Evolutionary conservation across 2,329 filamentous ascomycete genomes (phyloP).

Genomic region (Hawksworthiomyces lignivorus): DNA sequence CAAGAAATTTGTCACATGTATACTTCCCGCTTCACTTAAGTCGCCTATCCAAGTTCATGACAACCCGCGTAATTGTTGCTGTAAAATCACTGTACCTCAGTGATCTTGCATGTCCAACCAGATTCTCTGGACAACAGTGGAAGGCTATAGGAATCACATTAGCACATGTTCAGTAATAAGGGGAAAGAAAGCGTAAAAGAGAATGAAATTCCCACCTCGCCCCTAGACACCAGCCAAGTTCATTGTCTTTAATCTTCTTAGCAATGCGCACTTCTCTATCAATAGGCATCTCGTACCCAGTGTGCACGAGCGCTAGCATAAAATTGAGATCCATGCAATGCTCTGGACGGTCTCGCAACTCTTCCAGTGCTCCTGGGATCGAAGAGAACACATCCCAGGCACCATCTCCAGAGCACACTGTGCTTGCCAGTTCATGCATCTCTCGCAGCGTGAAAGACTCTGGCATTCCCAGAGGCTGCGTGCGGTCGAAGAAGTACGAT

Average conservation of each 20-base stretch:
- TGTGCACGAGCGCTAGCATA: constrained; percentile 87
- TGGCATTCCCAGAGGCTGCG: constrained; percentile 92
- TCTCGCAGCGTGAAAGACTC: constrained; percentile 90
- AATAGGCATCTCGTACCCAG: constrained; percentile 96
- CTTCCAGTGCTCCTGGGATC: constrained; percentile 68
- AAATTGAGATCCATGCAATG: constrained; percentile 95
- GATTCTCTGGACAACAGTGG: constrained; percentile 74
- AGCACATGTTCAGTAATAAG: not conserved
- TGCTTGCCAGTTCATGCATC: constrained; percentile 74
- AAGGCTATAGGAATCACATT: constrained; percentile 48
- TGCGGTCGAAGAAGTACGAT: constrained; percentile 97
- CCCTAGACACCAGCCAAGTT: constrained; percentile 95
- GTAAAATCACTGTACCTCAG: constrained; percentile 58
- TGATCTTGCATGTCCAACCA: constrained; percentile 85
- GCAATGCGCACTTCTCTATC: constrained; percentile 94
- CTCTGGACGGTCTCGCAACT: constrained; percentile 76
- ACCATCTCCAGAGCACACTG: constrained; percentile 72
- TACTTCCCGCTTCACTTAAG: too few relatives aligned
- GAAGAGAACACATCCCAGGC: constrained; percentile 75
- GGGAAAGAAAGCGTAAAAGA: not conserved
- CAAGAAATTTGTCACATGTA: too few relatives aligned
- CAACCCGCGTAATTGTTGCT: too few relatives aligned
- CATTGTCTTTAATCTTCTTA: constrained; percentile 97
- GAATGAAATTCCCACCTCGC: constrained; percentile 62
- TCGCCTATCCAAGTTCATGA: too few relatives aligned